A percentile compares a stretch with the other conserved stretches of the same genome.
These are phyloP conservation scores for Cercospora beticola DNA, from an alignment of 2,329 filamentous ascomycete species.

Conservation along the genomic window DNA sequence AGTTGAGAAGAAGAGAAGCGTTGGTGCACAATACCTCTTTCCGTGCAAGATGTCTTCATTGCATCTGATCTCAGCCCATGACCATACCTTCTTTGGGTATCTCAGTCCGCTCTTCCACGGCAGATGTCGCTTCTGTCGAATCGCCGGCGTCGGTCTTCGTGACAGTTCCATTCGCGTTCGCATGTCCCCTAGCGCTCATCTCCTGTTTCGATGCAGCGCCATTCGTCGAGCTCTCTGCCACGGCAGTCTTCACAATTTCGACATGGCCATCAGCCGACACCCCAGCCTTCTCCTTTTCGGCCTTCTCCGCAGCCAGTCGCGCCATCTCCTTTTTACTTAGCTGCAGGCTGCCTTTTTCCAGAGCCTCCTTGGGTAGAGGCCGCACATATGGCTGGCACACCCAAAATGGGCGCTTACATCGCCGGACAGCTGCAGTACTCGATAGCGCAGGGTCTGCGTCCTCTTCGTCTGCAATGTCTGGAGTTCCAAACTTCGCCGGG, in stretches of 20 bases:
- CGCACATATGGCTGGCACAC: slow-evolving; percentile 83
- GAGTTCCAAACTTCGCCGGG: slow-evolving; percentile 39
- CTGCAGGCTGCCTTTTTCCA: slow-evolving; percentile 38
- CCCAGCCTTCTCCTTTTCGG: slow-evolving; percentile 33
- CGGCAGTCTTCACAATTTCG: slow-evolving; percentile 19
- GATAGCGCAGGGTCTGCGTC: slow-evolving; percentile 30
- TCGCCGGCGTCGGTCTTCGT: background rate
- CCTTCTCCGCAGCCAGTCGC: slow-evolving; percentile 31
- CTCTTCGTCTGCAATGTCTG: slow-evolving; percentile 24
- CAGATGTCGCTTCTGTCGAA: background rate
- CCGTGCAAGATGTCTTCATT: no score
- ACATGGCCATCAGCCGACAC: slow-evolving; percentile 33
- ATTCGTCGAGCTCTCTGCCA: background rate
- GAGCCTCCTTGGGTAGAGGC: slow-evolving; percentile 81
- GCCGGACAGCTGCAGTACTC: slow-evolving; percentile 61
- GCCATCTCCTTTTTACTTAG: slow-evolving; percentile 37
- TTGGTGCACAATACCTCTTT: no score
- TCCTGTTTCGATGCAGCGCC: background rate
- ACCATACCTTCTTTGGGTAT: slow-evolving; percentile 48
- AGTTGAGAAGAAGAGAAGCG: no score
- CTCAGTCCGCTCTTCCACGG: slow-evolving; percentile 33
- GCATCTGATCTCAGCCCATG: slow-evolving; percentile 38
- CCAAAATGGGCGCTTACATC: slow-evolving; percentile 84
- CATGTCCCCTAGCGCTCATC: slow-evolving; percentile 12
- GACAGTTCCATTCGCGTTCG: slow-evolving; percentile 10